Conservation (phyloP, 1,139 yeast genomes). For the Geotrichum australiense region DNA sequence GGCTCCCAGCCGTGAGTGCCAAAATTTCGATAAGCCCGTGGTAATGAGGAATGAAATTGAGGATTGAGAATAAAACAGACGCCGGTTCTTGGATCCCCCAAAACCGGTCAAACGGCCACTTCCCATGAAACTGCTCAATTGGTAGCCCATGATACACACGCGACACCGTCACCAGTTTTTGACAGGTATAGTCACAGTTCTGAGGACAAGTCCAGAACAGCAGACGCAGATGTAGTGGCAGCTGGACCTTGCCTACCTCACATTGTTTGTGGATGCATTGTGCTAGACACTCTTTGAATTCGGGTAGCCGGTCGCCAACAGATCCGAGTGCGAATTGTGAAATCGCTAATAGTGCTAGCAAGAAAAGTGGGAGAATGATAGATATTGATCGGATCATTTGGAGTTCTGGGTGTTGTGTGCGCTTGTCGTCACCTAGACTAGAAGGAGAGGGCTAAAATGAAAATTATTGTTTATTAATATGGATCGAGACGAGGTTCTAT, state of each 20-base stretch:
- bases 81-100: slow-evolving; percentile 78
- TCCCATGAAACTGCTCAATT: slow-evolving; percentile 85
- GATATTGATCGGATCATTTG: too few relatives aligned
- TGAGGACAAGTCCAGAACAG: slow-evolving; percentile 73
- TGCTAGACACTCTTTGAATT: slow-evolving; percentile 56
- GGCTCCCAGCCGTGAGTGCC: slow-evolving; percentile 3
- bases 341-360: too few relatives aligned
- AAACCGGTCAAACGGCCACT: slow-evolving; percentile 85
- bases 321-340: slow-evolving; percentile 49
- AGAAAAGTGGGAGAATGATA: too few relatives aligned
- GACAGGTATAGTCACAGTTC: slow-evolving; percentile 92
- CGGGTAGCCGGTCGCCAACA: slow-evolving; percentile 70
- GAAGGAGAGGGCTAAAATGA: too few relatives aligned
- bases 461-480: too few relatives aligned
- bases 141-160: slow-evolving; percentile 45
- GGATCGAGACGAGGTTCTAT: too few relatives aligned
- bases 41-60: slow-evolving; percentile 71
- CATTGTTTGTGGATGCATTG: slow-evolving; percentile 47
- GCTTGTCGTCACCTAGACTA: too few relatives aligned
- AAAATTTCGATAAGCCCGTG: slow-evolving; percentile 45
- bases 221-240: slow-evolving; percentile 41
- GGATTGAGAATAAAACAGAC: slow-evolving; percentile 72
- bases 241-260: slow-evolving; percentile 29
- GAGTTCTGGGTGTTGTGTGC: too few relatives aligned
- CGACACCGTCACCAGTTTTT: slow-evolving; percentile 56